These are phyloP conservation scores for Sphenostylis stenocarpa DNA, from an alignment of 306 rosid genomes.

Conservation along the genomic window DNA sequence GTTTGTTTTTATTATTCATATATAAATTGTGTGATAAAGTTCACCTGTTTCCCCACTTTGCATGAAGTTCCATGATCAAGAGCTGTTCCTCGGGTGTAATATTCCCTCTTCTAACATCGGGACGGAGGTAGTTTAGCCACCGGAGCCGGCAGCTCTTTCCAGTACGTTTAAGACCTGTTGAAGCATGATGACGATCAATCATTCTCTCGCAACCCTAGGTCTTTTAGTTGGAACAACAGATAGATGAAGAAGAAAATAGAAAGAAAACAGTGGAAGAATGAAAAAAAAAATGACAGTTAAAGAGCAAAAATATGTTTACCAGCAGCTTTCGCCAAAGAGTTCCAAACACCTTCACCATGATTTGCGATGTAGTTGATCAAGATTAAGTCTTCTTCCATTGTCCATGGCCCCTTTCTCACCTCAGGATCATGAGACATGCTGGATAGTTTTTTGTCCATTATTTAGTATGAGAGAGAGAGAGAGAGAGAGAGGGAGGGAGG, in stretches of 20 bases:
- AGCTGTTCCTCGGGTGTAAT: slow-evolving; percentile 92
- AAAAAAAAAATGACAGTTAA: neutral
- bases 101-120: slow-evolving; percentile 94
- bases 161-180: slow-evolving; percentile 83
- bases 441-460: slow-evolving; percentile 60
- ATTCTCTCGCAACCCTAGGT: neutral
- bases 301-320: slow-evolving; percentile 43
- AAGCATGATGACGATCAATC: neutral
- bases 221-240: neutral
- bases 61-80: slow-evolving; percentile 93
- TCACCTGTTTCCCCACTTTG: slow-evolving; percentile 99
- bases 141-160: slow-evolving; percentile 98
- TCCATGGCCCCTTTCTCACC: slow-evolving; percentile 98
- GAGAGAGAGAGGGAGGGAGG: slow-evolving; percentile 15
- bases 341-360: slow-evolving; percentile 99
- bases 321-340: slow-evolving; percentile 89
- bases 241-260: neutral
- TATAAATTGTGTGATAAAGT: neutral
- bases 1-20: neutral
- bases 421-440: slow-evolving; percentile 73
- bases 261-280: neutral
- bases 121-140: slow-evolving; percentile 97
- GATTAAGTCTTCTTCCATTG: slow-evolving; percentile 93
- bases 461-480: slow-evolving; percentile 25
- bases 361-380: slow-evolving; percentile 87